Percentiles rank a stretch among this genome's conserved stretches.
These are phyloP conservation scores for Zygosaccharomyces pseudobailii DNA, from an alignment of 1,139 yeast genomes.

Conservation along the genomic window DNA sequence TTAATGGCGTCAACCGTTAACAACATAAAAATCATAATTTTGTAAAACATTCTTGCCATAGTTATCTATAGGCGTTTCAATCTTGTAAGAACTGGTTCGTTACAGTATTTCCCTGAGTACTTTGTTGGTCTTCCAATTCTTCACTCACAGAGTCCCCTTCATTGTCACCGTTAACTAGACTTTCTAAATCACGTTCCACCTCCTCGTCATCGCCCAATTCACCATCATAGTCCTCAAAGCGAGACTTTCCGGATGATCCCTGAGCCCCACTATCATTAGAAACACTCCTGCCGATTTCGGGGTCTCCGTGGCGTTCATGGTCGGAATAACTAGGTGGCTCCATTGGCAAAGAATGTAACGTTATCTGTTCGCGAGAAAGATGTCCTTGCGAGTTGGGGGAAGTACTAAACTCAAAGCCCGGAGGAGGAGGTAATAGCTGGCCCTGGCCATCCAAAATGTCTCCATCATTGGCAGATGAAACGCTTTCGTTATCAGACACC, in stretches of 20 bases:
- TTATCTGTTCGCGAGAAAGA: constrained; percentile 28
- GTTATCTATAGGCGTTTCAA: neutral
- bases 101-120: constrained; percentile 18
- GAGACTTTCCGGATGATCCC: constrained; percentile 13
- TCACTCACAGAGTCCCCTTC: constrained; percentile 1
- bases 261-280: constrained; percentile 50
- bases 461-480: constrained; percentile 23
- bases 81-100: constrained; percentile 25
- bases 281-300: constrained; percentile 43
- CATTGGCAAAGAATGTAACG: constrained; percentile 32
- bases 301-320: constrained; percentile 16
- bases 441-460: constrained; percentile 24
- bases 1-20: neutral
- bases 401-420: constrained; percentile 34
- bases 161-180: constrained; percentile 1
- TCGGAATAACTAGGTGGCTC: constrained; percentile 38
- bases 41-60: neutral
- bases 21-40: neutral
- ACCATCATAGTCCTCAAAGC: constrained; percentile 7
- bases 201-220: constrained; percentile 22
- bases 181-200: neutral
- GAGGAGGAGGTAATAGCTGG: constrained; percentile 33
- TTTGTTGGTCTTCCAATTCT: constrained; percentile 1
- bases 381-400: constrained; percentile 19
- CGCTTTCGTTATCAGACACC: constrained; percentile 30